phyloP scores from a whole-genome alignment of 805 yeast species.

The Nakazawaea anatomiae region DNA sequence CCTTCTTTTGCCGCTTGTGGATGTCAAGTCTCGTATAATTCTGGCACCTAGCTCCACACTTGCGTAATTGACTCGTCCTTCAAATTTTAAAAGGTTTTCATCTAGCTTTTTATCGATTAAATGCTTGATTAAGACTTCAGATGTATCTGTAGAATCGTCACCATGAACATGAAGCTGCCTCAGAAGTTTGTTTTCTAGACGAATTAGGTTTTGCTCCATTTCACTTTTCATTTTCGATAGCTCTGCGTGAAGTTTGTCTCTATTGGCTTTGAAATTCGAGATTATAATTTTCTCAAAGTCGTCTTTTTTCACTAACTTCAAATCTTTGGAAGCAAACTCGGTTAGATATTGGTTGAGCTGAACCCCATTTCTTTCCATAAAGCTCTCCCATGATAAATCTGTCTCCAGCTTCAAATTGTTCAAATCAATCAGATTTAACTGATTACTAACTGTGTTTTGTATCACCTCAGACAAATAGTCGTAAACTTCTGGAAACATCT shows the following conservation, averaged over 20 bases:
- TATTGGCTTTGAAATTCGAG: constrained; percentile 4
- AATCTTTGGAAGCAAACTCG: constrained; percentile 3
- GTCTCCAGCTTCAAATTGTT: not conserved
- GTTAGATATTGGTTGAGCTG: constrained; percentile 6
- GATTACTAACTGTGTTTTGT: not conserved
- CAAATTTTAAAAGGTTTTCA: not conserved
- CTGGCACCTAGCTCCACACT: constrained; percentile 6
- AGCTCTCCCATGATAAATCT: constrained; percentile 8
- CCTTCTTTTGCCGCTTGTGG: not conserved
- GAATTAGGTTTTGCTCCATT: not conserved
- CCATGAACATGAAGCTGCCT: not conserved
- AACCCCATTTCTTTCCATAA: constrained; percentile 2
- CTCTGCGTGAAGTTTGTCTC: constrained; percentile 7
- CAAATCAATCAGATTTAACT: constrained; percentile 6
- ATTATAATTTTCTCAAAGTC: constrained; percentile 8
- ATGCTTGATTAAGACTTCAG: constrained; percentile 2
- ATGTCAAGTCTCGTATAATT: constrained; percentile 1
- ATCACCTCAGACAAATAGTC: constrained; percentile 7
- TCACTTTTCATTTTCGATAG: not conserved
- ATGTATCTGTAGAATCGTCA: not conserved
- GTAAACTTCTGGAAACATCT: constrained; percentile 8
- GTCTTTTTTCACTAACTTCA: constrained; percentile 6
- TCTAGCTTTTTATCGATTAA: constrained; percentile 5
- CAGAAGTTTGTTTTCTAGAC: not conserved
- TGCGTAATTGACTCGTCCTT: constrained; percentile 8